phyloP scores from a whole-genome alignment of 805 yeast species.

The Kluyveromyces nonfermentans region DNA sequence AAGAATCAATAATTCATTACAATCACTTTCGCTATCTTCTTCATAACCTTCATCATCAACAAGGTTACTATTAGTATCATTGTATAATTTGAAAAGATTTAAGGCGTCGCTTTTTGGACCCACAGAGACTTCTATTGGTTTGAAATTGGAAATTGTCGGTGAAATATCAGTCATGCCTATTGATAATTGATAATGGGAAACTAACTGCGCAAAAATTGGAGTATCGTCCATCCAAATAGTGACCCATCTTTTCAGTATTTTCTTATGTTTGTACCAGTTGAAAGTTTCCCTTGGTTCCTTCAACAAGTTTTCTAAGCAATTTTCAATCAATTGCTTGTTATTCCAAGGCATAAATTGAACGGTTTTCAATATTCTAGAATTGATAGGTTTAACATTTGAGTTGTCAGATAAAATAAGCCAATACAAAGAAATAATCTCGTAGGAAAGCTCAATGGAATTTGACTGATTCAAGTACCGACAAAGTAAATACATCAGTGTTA shows the following conservation, averaged over 20 bases:
- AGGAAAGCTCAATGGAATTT: constrained; percentile 13
- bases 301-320: constrained; percentile 13
- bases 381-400: constrained; percentile 6
- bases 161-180: constrained; percentile 15
- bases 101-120: not conserved
- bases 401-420: constrained; percentile 18
- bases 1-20: constrained; percentile 1
- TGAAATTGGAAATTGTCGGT: constrained; percentile 7
- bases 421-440: constrained; percentile 24
- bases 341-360: constrained; percentile 23
- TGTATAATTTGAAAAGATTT: not conserved
- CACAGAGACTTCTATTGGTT: constrained; percentile 15
- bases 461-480: constrained; percentile 9
- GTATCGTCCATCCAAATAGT: constrained; percentile 5
- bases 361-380: constrained; percentile 19
- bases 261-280: constrained; percentile 2
- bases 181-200: constrained; percentile 6
- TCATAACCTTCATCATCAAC: constrained; percentile 3
- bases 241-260: constrained; percentile 3
- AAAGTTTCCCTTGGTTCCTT: constrained; percentile 1
- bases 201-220: not conserved
- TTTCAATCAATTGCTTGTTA: constrained; percentile 17
- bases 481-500: constrained; percentile 22
- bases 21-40: constrained; percentile 3
- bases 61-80: not conserved